Evolutionary conservation across 140 eudicot species (phyloP).

Genomic region (Artemisia princeps): DNA sequence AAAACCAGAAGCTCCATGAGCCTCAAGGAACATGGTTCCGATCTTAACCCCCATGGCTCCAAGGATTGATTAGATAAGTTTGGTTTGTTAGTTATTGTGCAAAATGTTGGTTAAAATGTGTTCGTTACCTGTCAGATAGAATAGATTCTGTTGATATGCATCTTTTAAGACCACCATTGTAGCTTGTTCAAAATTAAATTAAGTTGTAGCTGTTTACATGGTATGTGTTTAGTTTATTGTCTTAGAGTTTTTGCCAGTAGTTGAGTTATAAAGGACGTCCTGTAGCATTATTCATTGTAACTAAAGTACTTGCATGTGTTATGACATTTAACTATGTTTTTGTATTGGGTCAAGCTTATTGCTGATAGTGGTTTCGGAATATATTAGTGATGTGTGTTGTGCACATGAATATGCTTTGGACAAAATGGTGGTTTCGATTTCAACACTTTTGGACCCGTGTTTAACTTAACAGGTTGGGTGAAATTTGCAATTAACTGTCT

Average conservation of each 20-base stretch:
- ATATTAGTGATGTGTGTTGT: too few species aligned
- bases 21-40: slow-evolving; percentile 29
- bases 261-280: neutral
- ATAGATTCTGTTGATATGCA: slow-evolving; percentile 31
- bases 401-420: too few species aligned
- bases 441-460: too few species aligned
- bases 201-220: slow-evolving; percentile 20
- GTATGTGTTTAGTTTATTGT: neutral
- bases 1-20: slow-evolving; percentile 26
- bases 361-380: too few species aligned
- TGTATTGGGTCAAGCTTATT: neutral
- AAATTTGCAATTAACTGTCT: too few species aligned
- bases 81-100: slow-evolving; percentile 21
- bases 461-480: too few species aligned
- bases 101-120: slow-evolving; percentile 12
- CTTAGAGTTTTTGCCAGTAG: neutral
- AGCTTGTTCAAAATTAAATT: slow-evolving; percentile 11
- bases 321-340: neutral
- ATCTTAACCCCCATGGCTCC: slow-evolving; percentile 29
- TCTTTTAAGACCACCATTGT: slow-evolving; percentile 23
- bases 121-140: slow-evolving; percentile 11
- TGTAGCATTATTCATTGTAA: neutral
- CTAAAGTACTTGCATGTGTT: neutral
- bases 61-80: slow-evolving; percentile 31
- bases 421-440: too few species aligned